Conservation (phyloP, 768 basidiomycete species). For the Boletus insuetus region DNA sequence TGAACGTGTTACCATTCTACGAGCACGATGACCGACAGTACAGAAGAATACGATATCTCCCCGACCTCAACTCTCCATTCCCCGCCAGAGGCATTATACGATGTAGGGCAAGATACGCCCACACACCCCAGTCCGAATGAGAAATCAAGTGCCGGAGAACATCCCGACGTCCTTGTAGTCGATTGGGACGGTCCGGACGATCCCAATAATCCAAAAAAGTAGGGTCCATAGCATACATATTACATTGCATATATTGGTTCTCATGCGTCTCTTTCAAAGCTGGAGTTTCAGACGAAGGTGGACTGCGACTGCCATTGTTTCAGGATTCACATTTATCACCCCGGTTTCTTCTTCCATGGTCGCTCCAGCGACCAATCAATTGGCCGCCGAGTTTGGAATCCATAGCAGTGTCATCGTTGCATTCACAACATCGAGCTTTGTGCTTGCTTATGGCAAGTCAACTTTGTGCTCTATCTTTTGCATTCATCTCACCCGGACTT, state of each 20-base stretch:
- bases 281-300: conserved; percentile 61
- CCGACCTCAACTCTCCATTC: conserved; percentile 11
- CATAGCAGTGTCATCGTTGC: conserved; percentile 46
- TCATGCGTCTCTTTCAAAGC: conserved; percentile 30
- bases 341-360: conserved; percentile 75
- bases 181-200: conserved; percentile 66
- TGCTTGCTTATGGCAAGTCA: conserved; percentile 56
- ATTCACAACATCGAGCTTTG: conserved; percentile 58
- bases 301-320: conserved; percentile 62
- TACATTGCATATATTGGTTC: background rate
- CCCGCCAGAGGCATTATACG: background rate
- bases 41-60: background rate
- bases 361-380: conserved; percentile 55
- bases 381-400: conserved; percentile 55
- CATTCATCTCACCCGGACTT: background rate
- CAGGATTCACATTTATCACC: conserved; percentile 64
- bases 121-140: background rate
- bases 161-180: conserved; percentile 33
- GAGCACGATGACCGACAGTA: background rate
- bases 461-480: background rate
- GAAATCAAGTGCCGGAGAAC: background rate
- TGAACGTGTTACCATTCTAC: background rate
- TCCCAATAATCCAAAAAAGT: conserved; percentile 60
- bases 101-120: background rate
- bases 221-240: conserved; percentile 4